Evolutionary conservation across 495 filamentous ascomycete genomes (phyloP), one percentile per base, ranked within the genome.

Genomic region (Jackrogersella minutella): DNA sequence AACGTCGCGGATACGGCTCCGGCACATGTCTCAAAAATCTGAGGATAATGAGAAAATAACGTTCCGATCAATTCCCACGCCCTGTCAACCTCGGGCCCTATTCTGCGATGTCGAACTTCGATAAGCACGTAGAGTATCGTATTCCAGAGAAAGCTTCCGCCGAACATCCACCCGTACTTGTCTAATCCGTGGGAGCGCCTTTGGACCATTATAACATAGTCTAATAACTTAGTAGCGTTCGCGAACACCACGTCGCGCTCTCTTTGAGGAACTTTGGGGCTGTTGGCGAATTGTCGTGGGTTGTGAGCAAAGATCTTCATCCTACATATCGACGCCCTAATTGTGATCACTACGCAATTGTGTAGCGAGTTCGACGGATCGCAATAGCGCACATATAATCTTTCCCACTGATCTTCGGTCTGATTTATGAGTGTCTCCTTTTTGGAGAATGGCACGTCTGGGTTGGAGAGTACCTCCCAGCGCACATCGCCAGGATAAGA

Each of bases 331-430:
- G 72, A 71, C 1, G 74, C 72, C 19, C 71, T 76, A 2, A 76
- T 76, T 58, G 83, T 73, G 21, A 80, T 70, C 2, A 73, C 74
- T 2, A 76, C 68, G n/a, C 83, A 73, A 16, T 79, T 74, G 64
- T 71, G 58, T 6, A 68, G 33, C 9, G 68, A 50, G 1, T 44
- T 58, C 17, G 46, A 43, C 14, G 55, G 63, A 30, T 71, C 68
- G 39, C 39, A 64, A n/a, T 71, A 57, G 5, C 60, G 53, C 21
- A 69, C 14, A 21, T 44, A 71, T n/a, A 40, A 54, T 13, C 14
- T 49, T 19, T 68, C 64, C 24, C 62, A 39, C 11, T 14, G 46
- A 3, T 64, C 53, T 31, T 71, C 64, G 0, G 69, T 30, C 21
- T 58, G 14, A 11, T 33, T 52, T 16, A 71, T 68, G 26, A 56